Evolutionary conservation across 164 flowering plant genomes (phyloP).

Genomic region (Litsea cubeba): DNA sequence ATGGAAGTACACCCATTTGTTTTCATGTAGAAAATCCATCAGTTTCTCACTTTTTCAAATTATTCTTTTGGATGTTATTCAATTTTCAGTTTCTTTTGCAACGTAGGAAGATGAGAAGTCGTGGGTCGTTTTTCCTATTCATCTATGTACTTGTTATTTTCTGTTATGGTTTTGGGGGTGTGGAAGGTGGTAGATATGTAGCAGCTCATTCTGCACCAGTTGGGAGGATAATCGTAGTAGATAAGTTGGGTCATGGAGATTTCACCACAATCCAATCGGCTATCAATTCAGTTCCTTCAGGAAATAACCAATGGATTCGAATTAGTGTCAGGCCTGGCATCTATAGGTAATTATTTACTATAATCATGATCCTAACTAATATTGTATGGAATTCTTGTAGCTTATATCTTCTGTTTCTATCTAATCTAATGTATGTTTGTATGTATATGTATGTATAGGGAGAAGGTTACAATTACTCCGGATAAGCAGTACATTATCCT

Average conservation of each 20-base stretch:
- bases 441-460: slow-evolving; percentile 19
- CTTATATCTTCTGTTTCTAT: not conserved
- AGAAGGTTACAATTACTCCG: slow-evolving; percentile 16
- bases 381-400: not conserved
- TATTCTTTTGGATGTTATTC: too few relatives aligned
- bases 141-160: too few relatives aligned
- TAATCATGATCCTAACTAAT: not conserved
- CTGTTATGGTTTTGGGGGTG: too few relatives aligned
- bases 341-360: slow-evolving; percentile 18
- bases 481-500: slow-evolving; percentile 26
- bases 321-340: slow-evolving; percentile 22
- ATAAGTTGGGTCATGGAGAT: slow-evolving; percentile 21
- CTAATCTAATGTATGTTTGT: not conserved
- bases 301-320: slow-evolving; percentile 24
- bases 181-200: too few relatives aligned
- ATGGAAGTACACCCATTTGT: too few relatives aligned
- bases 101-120: too few relatives aligned
- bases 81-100: too few relatives aligned
- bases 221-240: slow-evolving; percentile 21
- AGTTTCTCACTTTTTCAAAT: too few relatives aligned
- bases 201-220: not conserved
- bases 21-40: too few relatives aligned
- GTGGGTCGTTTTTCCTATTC: too few relatives aligned
- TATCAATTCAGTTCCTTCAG: slow-evolving; percentile 25
- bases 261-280: slow-evolving; percentile 28